These are phyloP conservation scores for Trichosporon sp. DNA, from an alignment of 1,284 basidiomycete genomes.

Conservation along the genomic window DNA sequence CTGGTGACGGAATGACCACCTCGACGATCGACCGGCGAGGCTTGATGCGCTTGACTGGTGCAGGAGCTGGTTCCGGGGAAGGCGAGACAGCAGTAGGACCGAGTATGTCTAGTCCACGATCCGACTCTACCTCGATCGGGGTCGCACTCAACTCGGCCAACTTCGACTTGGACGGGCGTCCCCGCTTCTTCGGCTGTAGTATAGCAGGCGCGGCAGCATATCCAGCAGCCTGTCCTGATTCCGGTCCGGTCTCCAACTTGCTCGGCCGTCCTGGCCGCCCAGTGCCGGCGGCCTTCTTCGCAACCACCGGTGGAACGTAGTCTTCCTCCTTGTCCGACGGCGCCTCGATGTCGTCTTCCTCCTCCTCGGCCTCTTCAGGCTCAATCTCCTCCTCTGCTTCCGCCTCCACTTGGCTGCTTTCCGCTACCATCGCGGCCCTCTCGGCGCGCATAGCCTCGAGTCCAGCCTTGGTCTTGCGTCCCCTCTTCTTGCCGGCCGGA, in stretches of 20 bases:
- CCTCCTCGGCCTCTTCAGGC: not conserved
- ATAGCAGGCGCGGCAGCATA: not conserved
- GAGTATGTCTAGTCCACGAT: not conserved
- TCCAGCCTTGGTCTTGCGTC: not conserved
- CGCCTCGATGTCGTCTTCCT: not conserved
- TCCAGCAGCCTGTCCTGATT: not conserved
- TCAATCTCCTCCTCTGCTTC: not conserved
- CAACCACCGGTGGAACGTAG: not conserved
- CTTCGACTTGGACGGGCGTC: not conserved
- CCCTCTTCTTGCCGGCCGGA: slow-evolving; percentile 13
- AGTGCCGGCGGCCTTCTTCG: not conserved
- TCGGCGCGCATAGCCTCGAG: not conserved
- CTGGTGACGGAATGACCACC: slow-evolving; percentile 4
- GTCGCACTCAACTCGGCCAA: not conserved
- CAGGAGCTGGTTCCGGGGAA: not conserved
- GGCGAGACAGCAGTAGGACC: not conserved
- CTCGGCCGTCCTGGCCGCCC: not conserved
- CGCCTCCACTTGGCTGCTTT: not conserved
- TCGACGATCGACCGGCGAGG: slow-evolving; percentile 1
- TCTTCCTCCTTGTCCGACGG: slow-evolving; percentile 5
- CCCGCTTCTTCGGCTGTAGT: not conserved
- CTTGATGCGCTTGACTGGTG: not conserved
- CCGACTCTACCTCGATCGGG: not conserved
- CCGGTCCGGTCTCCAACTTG: not conserved
- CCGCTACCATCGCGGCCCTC: not conserved